Evolutionary conservation across 1,284 basidiomycete species (phyloP).

Genomic region (Sporisorium graminicola): DNA sequence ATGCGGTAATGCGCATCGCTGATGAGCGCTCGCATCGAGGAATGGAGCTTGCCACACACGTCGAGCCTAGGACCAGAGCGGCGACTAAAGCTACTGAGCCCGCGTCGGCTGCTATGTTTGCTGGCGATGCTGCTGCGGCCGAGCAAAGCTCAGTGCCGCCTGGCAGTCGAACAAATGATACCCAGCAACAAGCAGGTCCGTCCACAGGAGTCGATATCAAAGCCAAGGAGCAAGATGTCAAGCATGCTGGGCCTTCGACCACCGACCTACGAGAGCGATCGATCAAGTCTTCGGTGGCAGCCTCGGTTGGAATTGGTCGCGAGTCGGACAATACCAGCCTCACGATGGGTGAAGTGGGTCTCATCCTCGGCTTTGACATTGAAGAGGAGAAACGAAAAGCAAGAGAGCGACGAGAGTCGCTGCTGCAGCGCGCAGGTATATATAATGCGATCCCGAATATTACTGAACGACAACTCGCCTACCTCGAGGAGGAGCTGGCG

Average conservation of each 20-base stretch:
- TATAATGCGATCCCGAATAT: not conserved
- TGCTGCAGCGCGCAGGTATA: slow-evolving; percentile 13
- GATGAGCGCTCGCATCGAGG: slow-evolving; percentile 38
- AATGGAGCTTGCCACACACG: slow-evolving; percentile 38
- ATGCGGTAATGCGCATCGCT: slow-evolving; percentile 52
- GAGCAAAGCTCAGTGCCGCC: not conserved
- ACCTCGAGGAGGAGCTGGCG: slow-evolving; percentile 20
- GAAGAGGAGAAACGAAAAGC: slow-evolving; percentile 39
- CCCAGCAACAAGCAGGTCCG: not conserved
- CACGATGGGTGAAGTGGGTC: slow-evolving; percentile 40
- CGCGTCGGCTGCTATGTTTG: not conserved
- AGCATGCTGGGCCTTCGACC: not conserved
- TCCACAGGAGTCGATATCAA: not conserved
- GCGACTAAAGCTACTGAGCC: not conserved
- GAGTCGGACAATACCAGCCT: slow-evolving; percentile 36
- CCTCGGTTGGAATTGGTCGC: slow-evolving; percentile 35
- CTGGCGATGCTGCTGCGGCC: not conserved
- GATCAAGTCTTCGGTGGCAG: slow-evolving; percentile 44
- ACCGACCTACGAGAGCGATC: slow-evolving; percentile 32
- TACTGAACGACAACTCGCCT: slow-evolving; percentile 13
- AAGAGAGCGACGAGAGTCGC: slow-evolving; percentile 14
- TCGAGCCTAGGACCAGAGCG: not conserved
- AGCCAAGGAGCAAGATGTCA: not conserved
- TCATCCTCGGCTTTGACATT: slow-evolving; percentile 50
- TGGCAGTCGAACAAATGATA: not conserved